Percentiles rank a stretch among this genome's conserved stretches.
Evolutionary conservation across 768 basidiomycete genomes (phyloP).

Genomic region (Rhizopogon vesiculosus): DNA sequence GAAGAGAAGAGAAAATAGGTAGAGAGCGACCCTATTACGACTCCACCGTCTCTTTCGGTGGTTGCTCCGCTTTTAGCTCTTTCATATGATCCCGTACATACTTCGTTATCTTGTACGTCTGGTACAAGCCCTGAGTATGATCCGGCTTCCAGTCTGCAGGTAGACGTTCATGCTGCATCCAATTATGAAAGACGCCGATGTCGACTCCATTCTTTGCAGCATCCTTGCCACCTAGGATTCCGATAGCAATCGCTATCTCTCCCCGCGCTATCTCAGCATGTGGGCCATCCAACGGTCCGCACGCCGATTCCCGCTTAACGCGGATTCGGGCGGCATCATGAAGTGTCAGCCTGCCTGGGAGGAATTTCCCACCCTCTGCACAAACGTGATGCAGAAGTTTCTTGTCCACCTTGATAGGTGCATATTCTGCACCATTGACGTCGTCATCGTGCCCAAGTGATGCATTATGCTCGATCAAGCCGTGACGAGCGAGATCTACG

Average conservation of each 20-base stretch:
- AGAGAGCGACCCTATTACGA: neutral
- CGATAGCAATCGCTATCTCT: conserved; percentile 62
- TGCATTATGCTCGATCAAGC: conserved; percentile 54
- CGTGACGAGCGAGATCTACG: conserved; percentile 42
- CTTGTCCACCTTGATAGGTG: conserved; percentile 35
- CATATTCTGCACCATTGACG: conserved; percentile 37
- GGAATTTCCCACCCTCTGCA: conserved; percentile 23
- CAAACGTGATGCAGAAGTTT: conserved; percentile 35
- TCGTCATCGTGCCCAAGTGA: conserved; percentile 51
- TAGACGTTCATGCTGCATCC: conserved; percentile 49
- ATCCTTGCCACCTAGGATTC: conserved; percentile 35
- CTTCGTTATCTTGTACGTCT: conserved; percentile 24
- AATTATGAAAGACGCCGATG: conserved; percentile 40
- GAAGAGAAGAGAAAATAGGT: neutral
- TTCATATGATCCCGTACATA: conserved; percentile 24
- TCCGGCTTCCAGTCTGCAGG: conserved; percentile 34
- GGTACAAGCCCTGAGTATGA: conserved; percentile 24
- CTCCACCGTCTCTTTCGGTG: neutral
- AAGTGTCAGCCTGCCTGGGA: conserved; percentile 25
- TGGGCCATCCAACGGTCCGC: conserved; percentile 34
- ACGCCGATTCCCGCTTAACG: conserved; percentile 45
- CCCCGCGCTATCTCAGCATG: conserved; percentile 63
- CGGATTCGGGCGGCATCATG: conserved; percentile 44
- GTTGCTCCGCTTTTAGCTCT: conserved; percentile 7
- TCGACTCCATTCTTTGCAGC: conserved; percentile 38